Conservation (phyloP, 1,284 basidiomycete genomes). For the Hemileccinum hortonii region DNA sequence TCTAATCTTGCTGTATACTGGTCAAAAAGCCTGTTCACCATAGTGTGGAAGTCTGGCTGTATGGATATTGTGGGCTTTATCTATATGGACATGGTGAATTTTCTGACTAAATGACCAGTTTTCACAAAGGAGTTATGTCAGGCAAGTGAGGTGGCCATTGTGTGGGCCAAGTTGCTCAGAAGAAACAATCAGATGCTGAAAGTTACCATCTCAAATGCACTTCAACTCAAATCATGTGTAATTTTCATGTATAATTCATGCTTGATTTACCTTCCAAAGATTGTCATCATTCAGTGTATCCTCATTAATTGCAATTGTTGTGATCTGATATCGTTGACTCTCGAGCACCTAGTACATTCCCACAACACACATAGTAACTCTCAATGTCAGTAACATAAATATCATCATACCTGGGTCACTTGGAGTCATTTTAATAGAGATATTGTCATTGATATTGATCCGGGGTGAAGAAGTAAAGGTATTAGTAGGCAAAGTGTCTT, state of each 20-base stretch:
- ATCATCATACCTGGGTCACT: neutral
- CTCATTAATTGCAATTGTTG: constrained; percentile 4
- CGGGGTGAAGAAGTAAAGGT: neutral
- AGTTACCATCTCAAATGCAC: neutral
- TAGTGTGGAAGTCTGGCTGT: neutral
- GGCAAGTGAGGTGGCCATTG: neutral
- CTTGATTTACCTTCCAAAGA: constrained; percentile 5
- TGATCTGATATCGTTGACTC: neutral
- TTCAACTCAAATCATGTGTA: too few relatives aligned
- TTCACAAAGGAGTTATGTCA: neutral
- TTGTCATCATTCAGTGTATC: neutral
- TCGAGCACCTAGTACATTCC: neutral
- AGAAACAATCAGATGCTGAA: neutral
- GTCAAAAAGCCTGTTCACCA: neutral
- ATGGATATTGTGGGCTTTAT: constrained; percentile 11
- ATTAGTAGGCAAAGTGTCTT: neutral
- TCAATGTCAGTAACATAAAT: too few relatives aligned
- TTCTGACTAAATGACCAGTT: neutral
- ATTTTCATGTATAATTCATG: too few relatives aligned
- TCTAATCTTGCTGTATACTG: neutral
- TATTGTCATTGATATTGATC: neutral
- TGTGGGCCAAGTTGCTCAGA: neutral
- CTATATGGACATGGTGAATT: constrained; percentile 1
- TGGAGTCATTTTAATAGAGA: neutral
- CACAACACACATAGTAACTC: too few relatives aligned